Percentiles rank a stretch among this genome's conserved stretches.
Evolutionary conservation across 805 yeast species (phyloP).

Genomic region (Wickerhamiella brachini): DNA sequence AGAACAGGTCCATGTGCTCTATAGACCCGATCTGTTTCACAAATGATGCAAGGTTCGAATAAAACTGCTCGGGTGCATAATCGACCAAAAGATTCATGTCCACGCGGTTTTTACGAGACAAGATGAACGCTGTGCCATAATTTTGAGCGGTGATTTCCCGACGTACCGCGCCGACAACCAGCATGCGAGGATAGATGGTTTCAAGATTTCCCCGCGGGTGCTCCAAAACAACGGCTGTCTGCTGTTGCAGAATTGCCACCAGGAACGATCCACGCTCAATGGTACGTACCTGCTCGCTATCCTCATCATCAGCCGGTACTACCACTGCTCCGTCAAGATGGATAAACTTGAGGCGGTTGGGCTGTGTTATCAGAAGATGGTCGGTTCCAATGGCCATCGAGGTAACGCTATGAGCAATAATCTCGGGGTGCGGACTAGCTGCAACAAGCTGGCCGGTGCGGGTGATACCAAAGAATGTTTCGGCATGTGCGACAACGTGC

Average conservation of each 20-base stretch:
- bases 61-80: slow-evolving; percentile 60
- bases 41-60: slow-evolving; percentile 48
- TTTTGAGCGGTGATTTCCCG: slow-evolving; percentile 41
- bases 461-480: slow-evolving; percentile 55
- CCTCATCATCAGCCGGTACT: slow-evolving; percentile 25
- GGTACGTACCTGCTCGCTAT: slow-evolving; percentile 74
- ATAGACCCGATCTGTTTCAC: slow-evolving; percentile 55
- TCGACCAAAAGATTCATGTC: slow-evolving; percentile 84
- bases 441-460: slow-evolving; percentile 48
- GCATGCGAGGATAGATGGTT: slow-evolving; percentile 82
- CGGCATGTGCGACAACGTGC: slow-evolving; percentile 24
- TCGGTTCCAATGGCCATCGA: slow-evolving; percentile 57
- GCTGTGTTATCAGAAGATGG: slow-evolving; percentile 67
- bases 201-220: slow-evolving; percentile 96
- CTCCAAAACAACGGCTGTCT: slow-evolving; percentile 69
- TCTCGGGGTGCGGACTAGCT: slow-evolving; percentile 32
- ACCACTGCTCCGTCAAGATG: slow-evolving; percentile 38
- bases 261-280: slow-evolving; percentile 87
- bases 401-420: slow-evolving; percentile 54
- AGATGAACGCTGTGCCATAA: slow-evolving; percentile 60
- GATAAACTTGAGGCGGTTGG: slow-evolving; percentile 65
- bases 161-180: slow-evolving; percentile 78
- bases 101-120: slow-evolving; percentile 83
- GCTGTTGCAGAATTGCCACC: slow-evolving; percentile 69
- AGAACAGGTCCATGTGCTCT: slow-evolving; percentile 72